phyloP scores from a whole-genome alignment of 257 asterid genomes.

The Primulina eburnea region DNA sequence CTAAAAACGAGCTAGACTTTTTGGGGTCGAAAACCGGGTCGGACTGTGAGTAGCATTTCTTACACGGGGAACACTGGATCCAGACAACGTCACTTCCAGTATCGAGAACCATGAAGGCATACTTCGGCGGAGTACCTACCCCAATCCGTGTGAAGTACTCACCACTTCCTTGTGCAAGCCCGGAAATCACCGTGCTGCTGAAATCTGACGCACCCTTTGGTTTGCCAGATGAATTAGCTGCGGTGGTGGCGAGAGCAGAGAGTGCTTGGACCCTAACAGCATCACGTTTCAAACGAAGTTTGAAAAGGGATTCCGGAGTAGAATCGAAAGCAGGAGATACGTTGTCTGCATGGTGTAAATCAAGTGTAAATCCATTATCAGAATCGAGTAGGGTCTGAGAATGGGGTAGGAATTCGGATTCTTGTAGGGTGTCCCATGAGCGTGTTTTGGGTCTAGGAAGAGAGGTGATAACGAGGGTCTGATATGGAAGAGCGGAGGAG shows the following conservation, averaged over 20 bases:
- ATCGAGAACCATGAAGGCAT: constrained; percentile 72
- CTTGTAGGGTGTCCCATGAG: constrained; percentile 36
- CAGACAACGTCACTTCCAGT: constrained; percentile 91
- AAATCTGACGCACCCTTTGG: constrained; percentile 32
- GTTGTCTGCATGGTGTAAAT: constrained; percentile 62
- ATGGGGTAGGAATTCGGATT: neutral
- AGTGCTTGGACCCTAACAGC: constrained; percentile 46
- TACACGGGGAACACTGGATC: constrained; percentile 89
- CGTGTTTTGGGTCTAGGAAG: constrained; percentile 55
- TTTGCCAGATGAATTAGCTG: constrained; percentile 13
- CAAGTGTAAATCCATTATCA: constrained; percentile 28
- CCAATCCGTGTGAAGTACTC: constrained; percentile 97
- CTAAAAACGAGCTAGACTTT: constrained; percentile 43
- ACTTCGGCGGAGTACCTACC: constrained; percentile 67
- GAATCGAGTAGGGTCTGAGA: constrained; percentile 3
- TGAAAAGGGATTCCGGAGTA: constrained; percentile 61
- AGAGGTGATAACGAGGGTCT: constrained; percentile 41
- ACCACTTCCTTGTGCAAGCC: constrained; percentile 80
- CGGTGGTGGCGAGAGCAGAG: constrained; percentile 27
- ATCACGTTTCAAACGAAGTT: constrained; percentile 66
- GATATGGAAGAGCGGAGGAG: constrained; percentile 36
- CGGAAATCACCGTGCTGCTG: constrained; percentile 69
- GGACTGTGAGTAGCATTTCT: constrained; percentile 68
- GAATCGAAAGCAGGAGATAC: constrained; percentile 39
- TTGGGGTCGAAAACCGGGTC: constrained; percentile 79